Evolutionary conservation across 2,329 filamentous ascomycete species (phyloP), one percentile per base, ranked within the genome.

Genomic region (Trichoderma oligosporum): DNA sequence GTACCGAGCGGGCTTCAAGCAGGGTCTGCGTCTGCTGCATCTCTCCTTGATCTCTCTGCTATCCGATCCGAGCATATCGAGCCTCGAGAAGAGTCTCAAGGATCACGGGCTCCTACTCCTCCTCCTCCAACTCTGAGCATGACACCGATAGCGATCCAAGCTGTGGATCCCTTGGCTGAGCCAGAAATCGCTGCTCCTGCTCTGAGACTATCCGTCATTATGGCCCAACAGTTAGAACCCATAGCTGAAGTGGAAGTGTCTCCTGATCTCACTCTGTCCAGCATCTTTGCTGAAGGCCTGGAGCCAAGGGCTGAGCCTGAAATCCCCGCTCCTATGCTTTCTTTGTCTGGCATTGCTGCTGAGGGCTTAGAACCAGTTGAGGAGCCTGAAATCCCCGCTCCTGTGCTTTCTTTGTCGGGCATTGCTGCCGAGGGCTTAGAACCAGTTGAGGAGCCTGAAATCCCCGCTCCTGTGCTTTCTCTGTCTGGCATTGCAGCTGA

Each of bases 61-160:
- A 74, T 82, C 16, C 72, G 76, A 35, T 68, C 70, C 2, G 73
- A 81, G 63, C 62, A 71, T 41, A 70, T 82, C 14, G 73, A 77
- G 62, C 78, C 78, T 1, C 63, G 66, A 5, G 67, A 72, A 25
- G 77, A 78, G 53, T 61, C 2, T 3, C 69, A 45, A 46, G 51
- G 45, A 41, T 41, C 51, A n/a, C n/a, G n/a, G 31, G 51, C 51
- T 20, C 51, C 69, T 55, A 36, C 60, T 24, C 64, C 68, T 4
- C 65, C 68, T 25, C 67, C 73, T 27, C 70, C 69, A 4, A 57
- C 66, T 18, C 67, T 73, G 46, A 71, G 64, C 61, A 66, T 72
- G 41, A 73, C 67, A 36, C 62, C 62, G 25, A 66, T 73, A 35
- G 64, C 74, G 22, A 67, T 70, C 11, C 71, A 78, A 61, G 67